Conservation (phyloP, 2,329 filamentous ascomycete species). For the Elsinoe arachidis region DNA sequence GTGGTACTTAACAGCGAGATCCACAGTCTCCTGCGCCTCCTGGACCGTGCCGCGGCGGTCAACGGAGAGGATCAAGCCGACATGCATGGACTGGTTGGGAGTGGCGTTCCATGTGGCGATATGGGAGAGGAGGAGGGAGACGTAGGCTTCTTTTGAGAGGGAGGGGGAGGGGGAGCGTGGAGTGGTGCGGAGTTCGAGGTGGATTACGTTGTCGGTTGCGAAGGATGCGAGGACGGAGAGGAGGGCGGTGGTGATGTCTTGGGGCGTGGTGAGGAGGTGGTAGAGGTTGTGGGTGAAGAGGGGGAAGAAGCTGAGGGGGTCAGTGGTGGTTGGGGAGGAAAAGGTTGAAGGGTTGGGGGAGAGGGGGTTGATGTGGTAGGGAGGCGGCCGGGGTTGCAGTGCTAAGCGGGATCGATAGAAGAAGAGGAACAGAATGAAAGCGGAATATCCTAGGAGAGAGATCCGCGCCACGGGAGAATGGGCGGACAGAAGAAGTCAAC, state of each 20-base stretch:
- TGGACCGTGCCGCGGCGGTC: conserved; percentile 55
- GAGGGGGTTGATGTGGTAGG: too few species aligned
- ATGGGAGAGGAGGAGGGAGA: conserved; percentile 56
- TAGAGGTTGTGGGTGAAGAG: conserved; percentile 76
- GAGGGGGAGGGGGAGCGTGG: conserved; percentile 52
- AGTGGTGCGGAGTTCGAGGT: conserved; percentile 73
- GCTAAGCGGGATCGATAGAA: too few species aligned
- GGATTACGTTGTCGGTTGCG: conserved; percentile 60
- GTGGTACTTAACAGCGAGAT: conserved; percentile 51
- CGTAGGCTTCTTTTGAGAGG: conserved; percentile 56
- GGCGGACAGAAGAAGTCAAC: too few species aligned
- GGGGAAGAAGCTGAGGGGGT: conserved; percentile 57
- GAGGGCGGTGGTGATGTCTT: conserved; percentile 50
- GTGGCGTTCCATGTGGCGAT: conserved; percentile 45
- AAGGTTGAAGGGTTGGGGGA: not conserved
- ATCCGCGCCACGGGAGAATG: too few species aligned
- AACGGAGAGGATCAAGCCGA: conserved; percentile 63
- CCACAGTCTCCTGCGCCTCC: conserved; percentile 56
- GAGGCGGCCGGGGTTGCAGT: too few species aligned
- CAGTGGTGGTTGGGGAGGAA: not conserved
- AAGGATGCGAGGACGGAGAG: conserved; percentile 58
- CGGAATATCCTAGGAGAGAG: too few species aligned
- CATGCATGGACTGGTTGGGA: conserved; percentile 40
- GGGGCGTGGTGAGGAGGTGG: conserved; percentile 56
- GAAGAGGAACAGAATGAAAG: too few species aligned